Evolutionary conservation across 2,329 filamentous ascomycete species (phyloP).

Genomic region (Mollisia scopiformis): DNA sequence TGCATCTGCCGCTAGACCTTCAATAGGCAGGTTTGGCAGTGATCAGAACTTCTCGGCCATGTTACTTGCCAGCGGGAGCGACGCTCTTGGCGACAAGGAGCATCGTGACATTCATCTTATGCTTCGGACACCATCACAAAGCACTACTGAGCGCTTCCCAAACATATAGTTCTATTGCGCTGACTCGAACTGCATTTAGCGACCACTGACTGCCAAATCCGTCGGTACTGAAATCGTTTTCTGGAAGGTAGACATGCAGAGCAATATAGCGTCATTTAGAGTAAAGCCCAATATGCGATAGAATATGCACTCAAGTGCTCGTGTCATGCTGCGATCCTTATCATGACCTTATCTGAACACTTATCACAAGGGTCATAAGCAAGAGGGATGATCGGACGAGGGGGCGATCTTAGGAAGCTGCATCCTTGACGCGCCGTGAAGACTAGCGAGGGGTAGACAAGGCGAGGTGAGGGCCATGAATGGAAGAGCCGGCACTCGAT

Average conservation of each 20-base stretch:
- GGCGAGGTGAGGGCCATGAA: not conserved
- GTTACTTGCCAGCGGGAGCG: not conserved
- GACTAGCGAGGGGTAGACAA: not conserved
- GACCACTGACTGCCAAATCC: not conserved
- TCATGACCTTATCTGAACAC: not conserved
- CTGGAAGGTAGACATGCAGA: not conserved
- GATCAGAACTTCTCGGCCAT: not conserved
- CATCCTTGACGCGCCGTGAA: not conserved
- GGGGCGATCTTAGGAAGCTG: not conserved
- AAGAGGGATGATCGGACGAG: conserved; percentile 1
- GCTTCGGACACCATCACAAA: not conserved
- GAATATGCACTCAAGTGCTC: not conserved
- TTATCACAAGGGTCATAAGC: not conserved
- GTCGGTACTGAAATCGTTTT: not conserved
- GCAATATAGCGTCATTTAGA: not conserved
- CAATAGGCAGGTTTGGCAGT: not conserved
- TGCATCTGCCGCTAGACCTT: not conserved
- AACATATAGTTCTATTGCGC: not conserved
- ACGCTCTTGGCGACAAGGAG: not conserved
- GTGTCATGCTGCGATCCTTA: not conserved
- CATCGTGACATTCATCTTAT: not conserved
- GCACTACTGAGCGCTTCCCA: not conserved
- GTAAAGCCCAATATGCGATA: not conserved
- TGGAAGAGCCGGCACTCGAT: not conserved
- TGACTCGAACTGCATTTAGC: not conserved